These are phyloP conservation scores for Gracilaria domingensis DNA, from an alignment of 23 red algal species.

Conservation along the genomic window DNA sequence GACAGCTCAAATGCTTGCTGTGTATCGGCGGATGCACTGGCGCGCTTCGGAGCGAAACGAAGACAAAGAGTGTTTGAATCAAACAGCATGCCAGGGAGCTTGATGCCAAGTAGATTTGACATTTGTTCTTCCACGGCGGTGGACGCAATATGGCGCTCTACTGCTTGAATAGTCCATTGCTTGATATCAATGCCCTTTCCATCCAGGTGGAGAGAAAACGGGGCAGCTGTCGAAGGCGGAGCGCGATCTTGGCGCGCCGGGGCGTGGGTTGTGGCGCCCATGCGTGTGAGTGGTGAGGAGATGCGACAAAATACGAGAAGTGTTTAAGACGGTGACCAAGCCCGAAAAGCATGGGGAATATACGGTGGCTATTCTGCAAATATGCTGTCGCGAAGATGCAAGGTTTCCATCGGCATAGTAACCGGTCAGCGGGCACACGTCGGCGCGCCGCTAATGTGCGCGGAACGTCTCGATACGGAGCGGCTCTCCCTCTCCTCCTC, in stretches of 20 bases:
- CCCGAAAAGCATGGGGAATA: no score
- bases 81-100: conserved; percentile 81
- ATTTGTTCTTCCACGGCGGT: conserved; percentile 50
- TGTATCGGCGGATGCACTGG: background rate
- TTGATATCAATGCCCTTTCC: conserved; percentile 61
- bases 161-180: conserved; percentile 50
- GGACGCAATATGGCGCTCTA: conserved; percentile 44
- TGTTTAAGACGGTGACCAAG: background rate
- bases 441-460: background rate
- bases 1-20: conserved; percentile 26
- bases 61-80: conserved; percentile 54
- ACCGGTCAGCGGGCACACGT: background rate
- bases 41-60: background rate
- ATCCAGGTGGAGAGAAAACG: conserved; percentile 11
- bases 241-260: background rate
- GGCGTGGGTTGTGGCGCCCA: conserved; percentile 4
- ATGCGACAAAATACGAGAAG: background rate
- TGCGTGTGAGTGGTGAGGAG: background rate
- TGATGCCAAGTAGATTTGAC: conserved; percentile 60
- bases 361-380: background rate
- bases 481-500: no score
- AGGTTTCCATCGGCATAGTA: background rate
- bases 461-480: background rate
- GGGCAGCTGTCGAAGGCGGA: background rate
- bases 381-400: background rate